Conservation (phyloP, 2,329 filamentous ascomycete genomes). For the Niveomyces coronatus region DNA sequence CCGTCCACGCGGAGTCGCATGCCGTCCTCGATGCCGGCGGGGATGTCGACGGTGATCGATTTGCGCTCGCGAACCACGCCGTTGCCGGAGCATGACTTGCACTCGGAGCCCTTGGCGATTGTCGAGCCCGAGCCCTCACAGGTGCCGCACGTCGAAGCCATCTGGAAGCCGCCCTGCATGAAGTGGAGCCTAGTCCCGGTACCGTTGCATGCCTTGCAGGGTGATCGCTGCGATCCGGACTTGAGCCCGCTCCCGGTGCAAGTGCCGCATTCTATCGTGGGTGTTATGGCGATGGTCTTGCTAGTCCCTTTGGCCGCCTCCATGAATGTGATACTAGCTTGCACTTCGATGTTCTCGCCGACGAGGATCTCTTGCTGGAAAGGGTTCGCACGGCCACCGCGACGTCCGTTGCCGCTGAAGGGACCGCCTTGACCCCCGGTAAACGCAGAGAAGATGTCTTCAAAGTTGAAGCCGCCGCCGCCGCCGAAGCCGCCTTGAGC, state of each 20-base stretch:
- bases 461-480: conserved; percentile 92
- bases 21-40: conserved; percentile 89
- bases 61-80: conserved; percentile 77
- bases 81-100: conserved; percentile 66
- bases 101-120: conserved; percentile 73
- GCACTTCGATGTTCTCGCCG: conserved; percentile 94
- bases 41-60: conserved; percentile 82
- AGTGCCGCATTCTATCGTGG: conserved; percentile 69
- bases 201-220: conserved; percentile 74
- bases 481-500: conserved; percentile 61
- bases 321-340: conserved; percentile 88
- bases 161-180: conserved; percentile 89
- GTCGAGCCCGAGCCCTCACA: conserved; percentile 72
- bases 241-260: conserved; percentile 82
- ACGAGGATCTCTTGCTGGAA: conserved; percentile 73
- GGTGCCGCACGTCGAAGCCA: conserved; percentile 76
- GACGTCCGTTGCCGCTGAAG: conserved; percentile 44
- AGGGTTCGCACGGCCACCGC: conserved; percentile 46
- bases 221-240: conserved; percentile 58
- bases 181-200: conserved; percentile 80
- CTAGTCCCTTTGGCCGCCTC: conserved; percentile 86
- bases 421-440: conserved; percentile 41
- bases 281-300: conserved; percentile 81
- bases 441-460: conserved; percentile 89
- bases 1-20: conserved; percentile 81